Conservation (phyloP, 1,284 basidiomycete genomes). For the Trametes hirsuta region DNA sequence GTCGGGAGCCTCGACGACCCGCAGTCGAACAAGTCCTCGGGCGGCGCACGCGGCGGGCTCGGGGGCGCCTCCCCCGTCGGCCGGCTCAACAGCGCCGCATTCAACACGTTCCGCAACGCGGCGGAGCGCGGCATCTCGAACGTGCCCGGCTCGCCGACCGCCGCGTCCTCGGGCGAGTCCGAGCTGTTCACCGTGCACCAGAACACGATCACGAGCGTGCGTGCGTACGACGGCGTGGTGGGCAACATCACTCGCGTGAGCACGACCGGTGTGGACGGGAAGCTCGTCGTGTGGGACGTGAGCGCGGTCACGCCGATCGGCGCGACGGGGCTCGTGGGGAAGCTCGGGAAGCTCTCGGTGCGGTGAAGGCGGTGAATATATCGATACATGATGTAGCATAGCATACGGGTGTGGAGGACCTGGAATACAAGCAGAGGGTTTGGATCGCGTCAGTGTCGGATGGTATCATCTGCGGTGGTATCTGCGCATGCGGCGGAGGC, state of each 20-base stretch:
- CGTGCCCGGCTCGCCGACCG: constrained; percentile 42
- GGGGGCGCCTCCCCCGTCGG: constrained; percentile 63
- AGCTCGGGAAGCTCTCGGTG: constrained; percentile 55
- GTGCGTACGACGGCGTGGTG: constrained; percentile 69
- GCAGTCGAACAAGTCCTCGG: constrained; percentile 52
- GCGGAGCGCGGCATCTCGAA: constrained; percentile 82
- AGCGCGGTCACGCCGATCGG: constrained; percentile 48
- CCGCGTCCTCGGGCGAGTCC: constrained; percentile 55
- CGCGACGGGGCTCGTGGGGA: constrained; percentile 30
- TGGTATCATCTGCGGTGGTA: constrained; percentile 41
- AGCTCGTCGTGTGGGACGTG: constrained; percentile 91
- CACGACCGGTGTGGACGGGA: constrained; percentile 95
- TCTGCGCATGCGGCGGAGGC: constrained; percentile 38
- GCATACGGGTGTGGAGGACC: constrained; percentile 2
- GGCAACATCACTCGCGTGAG: constrained; percentile 78
- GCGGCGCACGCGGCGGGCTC: constrained; percentile 38
- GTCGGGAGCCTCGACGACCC: constrained; percentile 86
- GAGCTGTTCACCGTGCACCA: constrained; percentile 92
- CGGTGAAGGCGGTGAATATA: constrained; percentile 31
- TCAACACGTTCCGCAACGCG: constrained; percentile 93
- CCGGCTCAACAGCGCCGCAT: constrained; percentile 91
- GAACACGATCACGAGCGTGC: constrained; percentile 95
- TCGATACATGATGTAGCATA: constrained; percentile 25
- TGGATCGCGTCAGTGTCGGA: constrained; percentile 14
- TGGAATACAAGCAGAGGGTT: constrained; percentile 6